Evolutionary conservation across 768 basidiomycete genomes (phyloP).

Genomic region (Lactarius trivialis): DNA sequence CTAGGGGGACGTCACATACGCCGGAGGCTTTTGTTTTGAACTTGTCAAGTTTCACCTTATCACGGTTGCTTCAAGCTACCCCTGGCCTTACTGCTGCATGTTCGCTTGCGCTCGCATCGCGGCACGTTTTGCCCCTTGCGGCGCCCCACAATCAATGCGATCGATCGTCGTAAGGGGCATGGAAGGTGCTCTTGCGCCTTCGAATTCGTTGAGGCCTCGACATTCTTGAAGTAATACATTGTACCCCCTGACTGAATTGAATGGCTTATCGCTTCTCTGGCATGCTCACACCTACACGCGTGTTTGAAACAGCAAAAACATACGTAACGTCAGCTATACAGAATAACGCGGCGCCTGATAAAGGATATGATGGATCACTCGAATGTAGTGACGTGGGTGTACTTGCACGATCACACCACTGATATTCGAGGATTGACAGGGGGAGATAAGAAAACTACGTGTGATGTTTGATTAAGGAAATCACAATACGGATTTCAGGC

Average conservation of each 20-base stretch:
- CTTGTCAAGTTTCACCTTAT: background rate
- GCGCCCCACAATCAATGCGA: slow-evolving; percentile 3
- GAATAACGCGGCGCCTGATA: background rate
- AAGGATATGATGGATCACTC: background rate
- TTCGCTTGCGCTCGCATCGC: background rate
- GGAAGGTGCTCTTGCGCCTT: background rate
- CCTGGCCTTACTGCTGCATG: background rate
- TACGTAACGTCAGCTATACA: background rate
- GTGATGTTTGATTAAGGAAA: background rate
- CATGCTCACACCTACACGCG: background rate
- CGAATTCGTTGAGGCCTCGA: background rate
- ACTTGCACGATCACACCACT: background rate
- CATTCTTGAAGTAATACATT: slow-evolving; percentile 1
- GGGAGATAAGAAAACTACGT: background rate
- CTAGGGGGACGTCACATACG: background rate
- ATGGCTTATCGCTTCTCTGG: background rate
- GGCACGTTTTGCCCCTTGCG: background rate
- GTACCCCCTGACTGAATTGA: background rate
- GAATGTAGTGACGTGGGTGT: background rate
- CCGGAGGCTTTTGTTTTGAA: background rate
- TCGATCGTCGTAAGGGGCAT: background rate
- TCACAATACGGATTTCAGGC: slow-evolving; percentile 22
- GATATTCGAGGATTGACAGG: background rate
- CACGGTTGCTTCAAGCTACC: background rate
- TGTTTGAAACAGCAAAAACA: background rate